These are phyloP conservation scores for Xylaria curta DNA, from an alignment of 495 filamentous ascomycete species.

Conservation along the genomic window DNA sequence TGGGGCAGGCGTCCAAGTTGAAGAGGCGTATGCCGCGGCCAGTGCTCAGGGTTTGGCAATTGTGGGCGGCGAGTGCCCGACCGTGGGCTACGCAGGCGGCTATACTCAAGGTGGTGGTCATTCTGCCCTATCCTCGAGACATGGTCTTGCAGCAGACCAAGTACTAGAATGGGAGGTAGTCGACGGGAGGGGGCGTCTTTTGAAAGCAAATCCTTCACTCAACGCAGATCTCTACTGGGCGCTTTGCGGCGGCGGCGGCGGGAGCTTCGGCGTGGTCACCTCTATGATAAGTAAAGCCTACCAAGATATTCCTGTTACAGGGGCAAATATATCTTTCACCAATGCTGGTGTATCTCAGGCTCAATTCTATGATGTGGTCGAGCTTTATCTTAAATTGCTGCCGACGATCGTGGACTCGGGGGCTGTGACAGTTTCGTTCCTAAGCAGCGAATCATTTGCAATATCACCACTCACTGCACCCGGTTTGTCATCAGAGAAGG, in stretches of 20 bases:
- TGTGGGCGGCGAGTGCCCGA: constrained; percentile 59
- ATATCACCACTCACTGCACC: neutral
- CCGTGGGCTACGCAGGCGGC: constrained; percentile 54
- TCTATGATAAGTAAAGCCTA: constrained; percentile 49
- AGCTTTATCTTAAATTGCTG: neutral
- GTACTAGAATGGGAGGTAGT: constrained; percentile 64
- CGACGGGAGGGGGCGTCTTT: constrained; percentile 48
- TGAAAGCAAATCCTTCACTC: constrained; percentile 49
- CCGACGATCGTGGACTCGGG: neutral
- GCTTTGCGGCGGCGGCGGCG: constrained; percentile 61
- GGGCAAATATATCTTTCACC: constrained; percentile 43
- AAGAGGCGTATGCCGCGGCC: constrained; percentile 55
- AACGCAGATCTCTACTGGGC: constrained; percentile 68
- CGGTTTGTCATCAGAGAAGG: neutral
- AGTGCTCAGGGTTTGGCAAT: constrained; percentile 51
- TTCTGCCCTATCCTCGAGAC: constrained; percentile 54
- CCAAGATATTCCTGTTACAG: constrained; percentile 30
- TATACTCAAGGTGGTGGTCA: constrained; percentile 67
- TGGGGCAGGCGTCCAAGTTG: constrained; percentile 64
- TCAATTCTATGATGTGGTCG: constrained; percentile 49
- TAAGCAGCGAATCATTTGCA: neutral
- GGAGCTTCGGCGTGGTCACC: constrained; percentile 59
- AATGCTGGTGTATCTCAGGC: constrained; percentile 47
- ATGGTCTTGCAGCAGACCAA: constrained; percentile 66
- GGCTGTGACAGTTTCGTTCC: neutral